A percentile compares a stretch with the other conserved stretches of the same genome.
Evolutionary conservation across 148 eudicot genomes (phyloP).

Genomic region (Rhododendron ferrugineum): DNA sequence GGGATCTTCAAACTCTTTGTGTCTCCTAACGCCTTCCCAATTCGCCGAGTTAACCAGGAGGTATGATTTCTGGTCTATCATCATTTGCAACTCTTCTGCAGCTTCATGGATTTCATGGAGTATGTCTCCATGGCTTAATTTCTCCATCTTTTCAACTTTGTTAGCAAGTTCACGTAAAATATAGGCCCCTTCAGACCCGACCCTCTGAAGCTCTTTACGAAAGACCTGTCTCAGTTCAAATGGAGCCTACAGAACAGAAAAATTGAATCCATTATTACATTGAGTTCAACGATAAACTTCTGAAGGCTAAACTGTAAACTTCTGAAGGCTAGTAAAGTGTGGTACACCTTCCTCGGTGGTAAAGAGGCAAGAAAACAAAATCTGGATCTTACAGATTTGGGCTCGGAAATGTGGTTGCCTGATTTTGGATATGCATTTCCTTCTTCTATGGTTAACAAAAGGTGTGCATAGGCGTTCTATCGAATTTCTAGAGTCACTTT

Average conservation of each 20-base stretch:
- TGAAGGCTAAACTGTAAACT: background rate
- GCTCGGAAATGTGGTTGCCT: background rate
- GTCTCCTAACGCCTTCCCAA: slow-evolving; percentile 38
- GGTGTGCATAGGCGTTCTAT: background rate
- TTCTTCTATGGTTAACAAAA: background rate
- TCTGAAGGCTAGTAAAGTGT: background rate
- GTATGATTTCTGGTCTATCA: slow-evolving; percentile 59
- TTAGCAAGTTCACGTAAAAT: slow-evolving; percentile 45
- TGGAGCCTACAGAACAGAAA: slow-evolving; percentile 37
- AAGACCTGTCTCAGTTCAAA: slow-evolving; percentile 51
- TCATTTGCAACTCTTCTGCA: slow-evolving; percentile 61
- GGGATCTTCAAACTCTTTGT: slow-evolving; percentile 32
- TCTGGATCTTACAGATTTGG: background rate
- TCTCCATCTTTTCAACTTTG: slow-evolving; percentile 62
- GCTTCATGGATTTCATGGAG: slow-evolving; percentile 50
- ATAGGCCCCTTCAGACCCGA: slow-evolving; percentile 56
- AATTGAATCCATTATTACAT: background rate
- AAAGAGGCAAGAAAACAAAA: background rate
- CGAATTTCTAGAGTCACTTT: background rate
- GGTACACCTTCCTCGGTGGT: background rate
- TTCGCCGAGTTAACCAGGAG: slow-evolving; percentile 40
- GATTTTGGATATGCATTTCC: background rate
- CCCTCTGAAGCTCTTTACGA: slow-evolving; percentile 40
- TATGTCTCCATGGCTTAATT: slow-evolving; percentile 35
- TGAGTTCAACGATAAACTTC: background rate